These are phyloP conservation scores for Picea glauca DNA, from an alignment of 75 land plant genomes.

Conservation along the genomic window DNA sequence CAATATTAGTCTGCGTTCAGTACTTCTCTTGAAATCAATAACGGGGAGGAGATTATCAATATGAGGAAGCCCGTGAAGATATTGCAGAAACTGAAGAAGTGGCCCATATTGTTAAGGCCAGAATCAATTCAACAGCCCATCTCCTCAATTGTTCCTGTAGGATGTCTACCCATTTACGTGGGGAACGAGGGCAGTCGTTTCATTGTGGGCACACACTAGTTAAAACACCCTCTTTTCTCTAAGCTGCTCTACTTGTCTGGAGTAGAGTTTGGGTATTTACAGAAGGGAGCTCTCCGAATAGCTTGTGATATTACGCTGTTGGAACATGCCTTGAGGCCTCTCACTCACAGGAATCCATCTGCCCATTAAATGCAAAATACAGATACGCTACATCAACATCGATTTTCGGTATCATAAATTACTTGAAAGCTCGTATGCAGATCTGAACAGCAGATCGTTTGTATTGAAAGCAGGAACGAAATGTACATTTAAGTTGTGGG, in stretches of 20 bases:
- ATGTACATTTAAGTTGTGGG: too few relatives aligned
- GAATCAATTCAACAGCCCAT: too few relatives aligned
- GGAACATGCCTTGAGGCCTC: constrained; percentile 6
- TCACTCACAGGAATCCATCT: constrained; percentile 11
- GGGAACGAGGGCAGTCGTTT: constrained; percentile 25
- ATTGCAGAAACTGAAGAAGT: not conserved
- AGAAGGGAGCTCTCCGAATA: constrained; percentile 34
- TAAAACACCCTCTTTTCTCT: constrained; percentile 33
- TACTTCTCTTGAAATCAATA: too few relatives aligned
- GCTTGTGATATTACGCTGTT: constrained; percentile 28
- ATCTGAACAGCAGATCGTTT: too few relatives aligned
- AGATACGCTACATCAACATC: not conserved
- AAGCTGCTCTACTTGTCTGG: constrained; percentile 24
- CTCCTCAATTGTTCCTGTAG: constrained; percentile 7
- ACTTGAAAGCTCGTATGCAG: too few relatives aligned
- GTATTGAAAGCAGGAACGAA: too few relatives aligned
- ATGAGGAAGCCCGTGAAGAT: not conserved
- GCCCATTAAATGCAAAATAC: constrained; percentile 5
- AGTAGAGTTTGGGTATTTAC: constrained; percentile 39
- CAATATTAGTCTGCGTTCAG: too few relatives aligned
- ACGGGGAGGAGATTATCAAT: not conserved
- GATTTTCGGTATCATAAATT: too few relatives aligned
- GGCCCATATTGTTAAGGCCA: not conserved
- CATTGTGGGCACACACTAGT: constrained; percentile 23
- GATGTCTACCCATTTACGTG: constrained; percentile 28